Conservation (phyloP, 495 filamentous ascomycete species). For the Ascobolus immersus region DNA sequence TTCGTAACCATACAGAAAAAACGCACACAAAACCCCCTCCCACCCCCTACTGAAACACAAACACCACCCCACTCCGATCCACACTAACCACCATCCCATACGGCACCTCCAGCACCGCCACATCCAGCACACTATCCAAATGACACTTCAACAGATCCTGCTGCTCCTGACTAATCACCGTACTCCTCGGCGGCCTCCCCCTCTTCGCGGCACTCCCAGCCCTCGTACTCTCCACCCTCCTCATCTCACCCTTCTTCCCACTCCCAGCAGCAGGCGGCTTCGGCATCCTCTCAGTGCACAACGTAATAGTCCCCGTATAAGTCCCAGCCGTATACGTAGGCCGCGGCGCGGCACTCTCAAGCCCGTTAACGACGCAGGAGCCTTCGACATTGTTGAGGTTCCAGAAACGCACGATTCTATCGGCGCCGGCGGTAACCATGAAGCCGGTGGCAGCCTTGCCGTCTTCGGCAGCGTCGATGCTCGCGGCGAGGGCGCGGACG, state of each 20-base stretch:
- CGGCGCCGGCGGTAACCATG: constrained; percentile 63
- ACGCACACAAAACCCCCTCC: too few relatives aligned
- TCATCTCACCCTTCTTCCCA: constrained; percentile 14
- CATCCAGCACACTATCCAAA: constrained; percentile 68
- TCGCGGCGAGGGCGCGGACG: constrained; percentile 33
- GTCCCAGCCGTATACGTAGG: constrained; percentile 49
- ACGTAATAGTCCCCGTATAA: constrained; percentile 36
- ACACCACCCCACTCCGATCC: constrained; percentile 76
- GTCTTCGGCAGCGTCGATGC: constrained; percentile 29
- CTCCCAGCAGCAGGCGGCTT: constrained; percentile 21
- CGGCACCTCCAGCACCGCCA: constrained; percentile 63
- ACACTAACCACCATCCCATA: constrained; percentile 82
- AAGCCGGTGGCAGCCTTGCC: constrained; percentile 23
- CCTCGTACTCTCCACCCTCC: constrained; percentile 14
- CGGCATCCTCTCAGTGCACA: constrained; percentile 46
- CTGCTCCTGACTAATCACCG: constrained; percentile 72
- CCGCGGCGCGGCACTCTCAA: constrained; percentile 40
- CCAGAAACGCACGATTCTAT: constrained; percentile 86
- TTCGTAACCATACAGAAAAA: too few relatives aligned
- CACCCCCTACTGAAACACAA: constrained; percentile 72
- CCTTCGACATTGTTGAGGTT: constrained; percentile 48
- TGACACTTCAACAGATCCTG: constrained; percentile 66
- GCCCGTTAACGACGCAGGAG: constrained; percentile 53
- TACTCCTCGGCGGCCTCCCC: constrained; percentile 38
- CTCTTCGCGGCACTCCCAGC: constrained; percentile 15